Evolutionary conservation across 2,329 filamentous ascomycete species (phyloP), one percentile per base, ranked within the genome.

Genomic region (Pseudogymnoascus sp.): DNA sequence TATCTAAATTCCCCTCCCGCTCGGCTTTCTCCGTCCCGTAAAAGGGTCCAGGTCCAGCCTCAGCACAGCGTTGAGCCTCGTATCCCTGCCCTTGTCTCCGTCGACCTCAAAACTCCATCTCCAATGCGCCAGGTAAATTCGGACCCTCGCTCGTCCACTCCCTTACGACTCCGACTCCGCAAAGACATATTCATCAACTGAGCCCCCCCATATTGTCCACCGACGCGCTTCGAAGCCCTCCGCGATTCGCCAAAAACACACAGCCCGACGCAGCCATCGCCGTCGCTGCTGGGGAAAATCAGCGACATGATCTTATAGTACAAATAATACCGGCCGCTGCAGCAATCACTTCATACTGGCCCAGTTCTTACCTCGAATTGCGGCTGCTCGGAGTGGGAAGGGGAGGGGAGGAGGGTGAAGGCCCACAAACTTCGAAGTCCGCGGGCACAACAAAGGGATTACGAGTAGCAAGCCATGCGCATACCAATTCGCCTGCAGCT

Each of bases 401-500:
- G 47, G 30, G 47, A 20, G 47, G 47, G 47, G 47, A 54, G 47
- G 47, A 34, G 47, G 47, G 47, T 18, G 47, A 54, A 54, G 28
- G n/a, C 5, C 28, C 47, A 28, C 28, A 34, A 54, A 54, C 25
- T 34, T 54, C 28, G 9, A 54, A 34, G 28, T 3, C 47, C 47
- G n/a, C 28, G 28, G 28, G 47, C 16, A 54, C 9, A 32, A 54
- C 47, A 54, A 54, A 54, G 28, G 28, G 28, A 54, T 32, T 54
- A 3, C 11, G 47, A 54, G 47, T 54, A 32, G 47, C 28, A 54
- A 34, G 28, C 28, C 47, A 54, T 96, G 90, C 85, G 91, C 73
- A 84, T 96, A 72, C 87, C 89, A 62, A 96, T 96, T 70, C 84
- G 91, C 67, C 87, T 92, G 76, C 92, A 97, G 81, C 81, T 97